Evolutionary conservation across 257 asterid species (phyloP).

Genomic region (Coffea eugenioides): DNA sequence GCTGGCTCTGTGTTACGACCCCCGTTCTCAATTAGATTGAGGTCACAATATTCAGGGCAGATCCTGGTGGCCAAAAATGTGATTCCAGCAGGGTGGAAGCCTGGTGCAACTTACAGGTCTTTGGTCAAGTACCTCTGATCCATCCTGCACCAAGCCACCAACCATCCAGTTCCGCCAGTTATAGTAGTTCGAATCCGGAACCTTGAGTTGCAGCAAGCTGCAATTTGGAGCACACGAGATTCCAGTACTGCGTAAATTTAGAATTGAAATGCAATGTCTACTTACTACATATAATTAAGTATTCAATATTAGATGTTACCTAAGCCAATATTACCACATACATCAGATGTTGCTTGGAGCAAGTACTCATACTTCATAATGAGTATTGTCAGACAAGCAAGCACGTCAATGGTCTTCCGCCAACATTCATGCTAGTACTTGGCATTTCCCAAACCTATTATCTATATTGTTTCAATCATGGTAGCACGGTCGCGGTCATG

Average conservation of each 20-base stretch:
- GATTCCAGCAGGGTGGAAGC: conserved; percentile 62
- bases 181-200: not conserved
- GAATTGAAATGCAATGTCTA: not conserved
- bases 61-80: conserved; percentile 53
- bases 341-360: too few relatives aligned
- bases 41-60: conserved; percentile 42
- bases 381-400: not conserved
- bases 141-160: too few relatives aligned
- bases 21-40: conserved; percentile 55
- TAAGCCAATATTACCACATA: too few relatives aligned
- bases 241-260: not conserved
- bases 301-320: too few relatives aligned
- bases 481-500: too few relatives aligned
- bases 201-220: not conserved
- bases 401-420: not conserved
- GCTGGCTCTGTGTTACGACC: conserved; percentile 43
- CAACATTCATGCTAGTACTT: not conserved
- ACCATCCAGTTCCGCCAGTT: too few relatives aligned
- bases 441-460: too few relatives aligned
- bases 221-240: not conserved
- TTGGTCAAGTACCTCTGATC: conserved; percentile 50
- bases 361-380: not conserved
- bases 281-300: not conserved
- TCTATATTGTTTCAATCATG: too few relatives aligned
- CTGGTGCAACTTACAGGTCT: conserved; percentile 61